These are phyloP conservation scores for Microascus cirrosus DNA, from an alignment of 2,329 filamentous ascomycete species.

Conservation along the genomic window DNA sequence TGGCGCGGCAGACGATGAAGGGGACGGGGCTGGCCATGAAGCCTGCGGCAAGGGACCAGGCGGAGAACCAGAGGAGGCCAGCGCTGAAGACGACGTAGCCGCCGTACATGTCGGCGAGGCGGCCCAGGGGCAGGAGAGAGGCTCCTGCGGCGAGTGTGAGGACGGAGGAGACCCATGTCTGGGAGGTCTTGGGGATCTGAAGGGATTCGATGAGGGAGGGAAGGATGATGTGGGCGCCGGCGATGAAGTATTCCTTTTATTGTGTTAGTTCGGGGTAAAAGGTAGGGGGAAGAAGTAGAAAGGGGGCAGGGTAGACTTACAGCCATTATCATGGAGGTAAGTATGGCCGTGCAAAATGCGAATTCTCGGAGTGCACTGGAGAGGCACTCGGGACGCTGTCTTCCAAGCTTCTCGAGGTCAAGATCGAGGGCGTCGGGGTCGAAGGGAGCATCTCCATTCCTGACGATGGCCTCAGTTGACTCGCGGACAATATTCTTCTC, in stretches of 20 bases:
- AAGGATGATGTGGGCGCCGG: constrained; percentile 32
- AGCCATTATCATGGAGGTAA: constrained; percentile 49
- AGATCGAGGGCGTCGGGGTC: constrained; percentile 1
- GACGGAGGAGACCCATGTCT: constrained; percentile 54
- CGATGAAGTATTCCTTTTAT: constrained; percentile 9
- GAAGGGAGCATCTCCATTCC: not conserved
- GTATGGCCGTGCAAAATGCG: constrained; percentile 49
- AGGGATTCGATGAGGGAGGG: constrained; percentile 53
- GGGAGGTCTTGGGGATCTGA: constrained; percentile 47
- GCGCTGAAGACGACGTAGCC: constrained; percentile 48
- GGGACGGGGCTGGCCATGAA: constrained; percentile 58
- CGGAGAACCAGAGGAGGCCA: constrained; percentile 51
- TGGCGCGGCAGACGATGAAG: constrained; percentile 61
- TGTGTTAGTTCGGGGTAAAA: not conserved
- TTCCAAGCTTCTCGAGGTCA: constrained; percentile 48
- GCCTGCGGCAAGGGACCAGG: constrained; percentile 60
- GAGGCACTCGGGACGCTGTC: constrained; percentile 48
- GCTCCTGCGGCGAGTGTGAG: constrained; percentile 46
- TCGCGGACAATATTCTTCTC: not conserved
- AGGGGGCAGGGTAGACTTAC: not conserved
- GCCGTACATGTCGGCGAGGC: constrained; percentile 51
- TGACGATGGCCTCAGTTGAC: not conserved
- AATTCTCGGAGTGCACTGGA: constrained; percentile 40
- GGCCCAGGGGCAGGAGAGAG: constrained; percentile 53
- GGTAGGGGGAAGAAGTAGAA: not conserved